Evolutionary conservation across 2,329 filamentous ascomycete genomes (phyloP).

Genomic region (Helminthosporium solani): DNA sequence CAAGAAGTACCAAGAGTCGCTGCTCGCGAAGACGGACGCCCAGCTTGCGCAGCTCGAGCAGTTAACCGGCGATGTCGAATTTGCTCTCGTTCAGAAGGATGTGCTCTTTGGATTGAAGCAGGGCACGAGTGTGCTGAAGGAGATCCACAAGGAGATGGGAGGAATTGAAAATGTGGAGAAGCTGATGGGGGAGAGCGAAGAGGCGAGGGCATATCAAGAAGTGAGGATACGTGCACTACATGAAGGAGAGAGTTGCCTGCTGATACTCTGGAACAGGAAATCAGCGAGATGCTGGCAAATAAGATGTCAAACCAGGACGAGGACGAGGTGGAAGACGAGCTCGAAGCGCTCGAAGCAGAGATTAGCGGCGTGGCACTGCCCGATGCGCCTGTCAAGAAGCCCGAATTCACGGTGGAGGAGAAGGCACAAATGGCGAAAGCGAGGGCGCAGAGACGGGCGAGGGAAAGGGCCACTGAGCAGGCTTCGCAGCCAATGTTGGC

Average conservation of each 20-base stretch:
- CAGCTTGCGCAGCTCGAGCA: conserved; percentile 94
- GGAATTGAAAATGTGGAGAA: conserved; percentile 92
- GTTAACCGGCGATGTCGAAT: conserved; percentile 86
- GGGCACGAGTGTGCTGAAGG: conserved; percentile 82
- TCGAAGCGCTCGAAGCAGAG: conserved; percentile 76
- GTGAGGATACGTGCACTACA: conserved; percentile 48
- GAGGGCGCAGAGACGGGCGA: conserved; percentile 34
- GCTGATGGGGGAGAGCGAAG: conserved; percentile 87
- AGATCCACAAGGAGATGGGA: conserved; percentile 95
- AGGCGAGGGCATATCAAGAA: conserved; percentile 88
- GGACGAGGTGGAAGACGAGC: conserved; percentile 95
- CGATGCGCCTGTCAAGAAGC: conserved; percentile 39
- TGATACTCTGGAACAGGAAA: conserved; percentile 62
- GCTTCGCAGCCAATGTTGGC: conserved; percentile 41
- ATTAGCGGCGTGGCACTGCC: conserved; percentile 47
- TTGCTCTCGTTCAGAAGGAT: conserved; percentile 95
- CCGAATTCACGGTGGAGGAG: conserved; percentile 32
- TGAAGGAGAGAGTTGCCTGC: not conserved
- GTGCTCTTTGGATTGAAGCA: conserved; percentile 90
- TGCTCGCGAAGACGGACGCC: conserved; percentile 84
- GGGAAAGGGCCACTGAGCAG: conserved; percentile 34
- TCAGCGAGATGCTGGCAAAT: conserved; percentile 86
- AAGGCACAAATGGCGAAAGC: conserved; percentile 31
- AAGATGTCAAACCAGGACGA: conserved; percentile 93
- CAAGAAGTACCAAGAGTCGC: conserved; percentile 94